A percentile compares a stretch with the other conserved stretches of the same genome.
Conservation (phyloP, 495 filamentous ascomycete genomes). For the Penicillium atrosanguineum region DNA sequence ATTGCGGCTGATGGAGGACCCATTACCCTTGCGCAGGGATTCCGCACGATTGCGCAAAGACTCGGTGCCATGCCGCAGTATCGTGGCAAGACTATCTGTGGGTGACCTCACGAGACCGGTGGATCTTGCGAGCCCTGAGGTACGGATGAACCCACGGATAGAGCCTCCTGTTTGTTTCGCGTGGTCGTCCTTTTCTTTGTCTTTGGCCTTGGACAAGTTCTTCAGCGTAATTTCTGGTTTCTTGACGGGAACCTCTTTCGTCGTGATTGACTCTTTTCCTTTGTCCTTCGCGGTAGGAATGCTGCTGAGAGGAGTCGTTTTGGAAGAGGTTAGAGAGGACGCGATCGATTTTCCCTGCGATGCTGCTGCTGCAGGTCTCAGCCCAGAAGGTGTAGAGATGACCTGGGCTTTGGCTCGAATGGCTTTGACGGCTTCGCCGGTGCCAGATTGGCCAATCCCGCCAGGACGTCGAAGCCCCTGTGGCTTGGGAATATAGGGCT, state of each 20-base stretch:
- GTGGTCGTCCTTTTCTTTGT: slow-evolving; percentile 3
- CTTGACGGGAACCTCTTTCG: background rate
- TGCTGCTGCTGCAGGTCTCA: slow-evolving; percentile 26
- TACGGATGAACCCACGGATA: slow-evolving; percentile 47
- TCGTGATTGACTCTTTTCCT: background rate
- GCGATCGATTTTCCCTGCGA: slow-evolving; percentile 27
- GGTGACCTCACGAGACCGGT: slow-evolving; percentile 27
- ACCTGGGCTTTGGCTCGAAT: slow-evolving; percentile 30
- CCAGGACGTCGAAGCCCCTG: slow-evolving; percentile 26
- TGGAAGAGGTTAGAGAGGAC: slow-evolving; percentile 21
- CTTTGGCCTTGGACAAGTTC: background rate
- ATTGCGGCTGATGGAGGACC: slow-evolving; percentile 15
- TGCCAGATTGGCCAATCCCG: slow-evolving; percentile 20
- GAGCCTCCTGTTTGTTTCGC: slow-evolving; percentile 17
- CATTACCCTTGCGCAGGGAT: slow-evolving; percentile 19
- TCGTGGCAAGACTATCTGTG: slow-evolving; percentile 27
- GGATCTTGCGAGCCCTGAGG: slow-evolving; percentile 29
- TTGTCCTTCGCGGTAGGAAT: slow-evolving; percentile 11
- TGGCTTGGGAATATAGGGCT: slow-evolving; percentile 12
- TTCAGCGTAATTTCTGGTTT: background rate
- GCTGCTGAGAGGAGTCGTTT: slow-evolving; percentile 9
- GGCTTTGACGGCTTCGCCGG: slow-evolving; percentile 33
- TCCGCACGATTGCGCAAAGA: slow-evolving; percentile 24
- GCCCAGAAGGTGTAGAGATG: slow-evolving; percentile 31
- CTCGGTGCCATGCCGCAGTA: slow-evolving; percentile 26